Evolutionary conservation across 257 asterid species (phyloP).

Genomic region (Jacaranda mimosifolia): DNA sequence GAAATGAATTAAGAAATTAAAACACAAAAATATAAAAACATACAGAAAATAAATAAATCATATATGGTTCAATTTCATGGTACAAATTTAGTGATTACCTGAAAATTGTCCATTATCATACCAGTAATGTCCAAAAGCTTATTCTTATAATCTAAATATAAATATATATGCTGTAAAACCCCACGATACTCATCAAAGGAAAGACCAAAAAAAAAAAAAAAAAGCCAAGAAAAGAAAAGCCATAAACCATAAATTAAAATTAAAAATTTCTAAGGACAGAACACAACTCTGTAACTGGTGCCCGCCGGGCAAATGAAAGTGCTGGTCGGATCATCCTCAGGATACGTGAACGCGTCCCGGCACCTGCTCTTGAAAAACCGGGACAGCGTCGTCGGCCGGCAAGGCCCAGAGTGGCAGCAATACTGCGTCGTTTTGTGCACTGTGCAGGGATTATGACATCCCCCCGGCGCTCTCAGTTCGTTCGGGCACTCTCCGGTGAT

Average conservation of each 20-base stretch:
- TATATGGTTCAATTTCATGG: too few species aligned
- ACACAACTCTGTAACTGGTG: constrained; percentile 54
- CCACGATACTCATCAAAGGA: neutral
- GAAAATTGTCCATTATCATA: too few species aligned
- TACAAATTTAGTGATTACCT: too few species aligned
- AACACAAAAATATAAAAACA: too few species aligned
- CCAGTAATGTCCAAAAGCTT: neutral
- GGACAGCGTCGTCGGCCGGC: constrained; percentile 66
- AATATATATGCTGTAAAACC: too few species aligned
- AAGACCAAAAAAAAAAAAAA: neutral
- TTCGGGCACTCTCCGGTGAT: constrained; percentile 66
- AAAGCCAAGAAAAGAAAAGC: neutral
- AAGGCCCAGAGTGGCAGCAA: constrained; percentile 70
- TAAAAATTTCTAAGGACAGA: constrained; percentile 54
- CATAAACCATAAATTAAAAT: neutral
- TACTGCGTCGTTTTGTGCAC: constrained; percentile 64
- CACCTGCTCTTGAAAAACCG: constrained; percentile 75
- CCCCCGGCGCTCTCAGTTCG: constrained; percentile 60
- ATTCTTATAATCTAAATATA: neutral
- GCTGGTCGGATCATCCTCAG: constrained; percentile 71
- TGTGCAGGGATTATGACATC: constrained; percentile 85
- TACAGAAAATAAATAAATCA: too few species aligned
- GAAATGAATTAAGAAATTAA: too few species aligned
- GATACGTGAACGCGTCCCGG: constrained; percentile 61
- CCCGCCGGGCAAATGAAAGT: constrained; percentile 58